These are phyloP conservation scores for Tylopilus plumbeoviolaceoides DNA, from an alignment of 768 basidiomycete species.

Conservation along the genomic window DNA sequence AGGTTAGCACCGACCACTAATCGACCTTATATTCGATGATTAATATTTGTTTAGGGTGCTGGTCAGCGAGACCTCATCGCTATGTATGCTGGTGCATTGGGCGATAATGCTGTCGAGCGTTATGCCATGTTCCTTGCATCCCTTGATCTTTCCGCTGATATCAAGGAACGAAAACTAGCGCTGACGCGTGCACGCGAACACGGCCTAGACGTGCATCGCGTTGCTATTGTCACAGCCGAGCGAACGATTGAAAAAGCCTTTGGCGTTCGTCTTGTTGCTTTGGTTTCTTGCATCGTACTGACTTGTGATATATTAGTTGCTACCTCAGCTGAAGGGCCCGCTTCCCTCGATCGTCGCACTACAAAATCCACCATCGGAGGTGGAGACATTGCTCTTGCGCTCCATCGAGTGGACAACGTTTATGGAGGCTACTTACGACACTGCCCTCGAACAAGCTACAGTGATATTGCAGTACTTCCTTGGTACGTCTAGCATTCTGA, in stretches of 20 bases:
- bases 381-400: constrained; percentile 66
- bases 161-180: constrained; percentile 62
- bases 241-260: constrained; percentile 70
- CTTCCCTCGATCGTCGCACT: constrained; percentile 58
- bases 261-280: constrained; percentile 37
- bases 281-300: constrained; percentile 6
- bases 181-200: constrained; percentile 77
- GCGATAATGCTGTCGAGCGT: constrained; percentile 86
- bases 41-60: constrained; percentile 44
- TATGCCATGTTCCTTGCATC: constrained; percentile 89
- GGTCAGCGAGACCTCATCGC: constrained; percentile 86
- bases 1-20: constrained; percentile 42
- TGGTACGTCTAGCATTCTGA: constrained; percentile 44
- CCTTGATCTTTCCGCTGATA: constrained; percentile 59
- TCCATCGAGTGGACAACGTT: constrained; percentile 94
- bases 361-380: constrained; percentile 53
- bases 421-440: constrained; percentile 63
- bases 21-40: not conserved
- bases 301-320: constrained; percentile 34
- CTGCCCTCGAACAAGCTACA: constrained; percentile 83
- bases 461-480: constrained; percentile 88
- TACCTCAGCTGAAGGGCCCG: constrained; percentile 51
- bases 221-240: constrained; percentile 79
- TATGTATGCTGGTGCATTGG: constrained; percentile 87
- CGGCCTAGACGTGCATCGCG: constrained; percentile 75